Percentiles rank a stretch among this genome's conserved stretches.
Conservation (phyloP, 495 filamentous ascomycete species). For the Diplogelasinospora grovesii region DNA sequence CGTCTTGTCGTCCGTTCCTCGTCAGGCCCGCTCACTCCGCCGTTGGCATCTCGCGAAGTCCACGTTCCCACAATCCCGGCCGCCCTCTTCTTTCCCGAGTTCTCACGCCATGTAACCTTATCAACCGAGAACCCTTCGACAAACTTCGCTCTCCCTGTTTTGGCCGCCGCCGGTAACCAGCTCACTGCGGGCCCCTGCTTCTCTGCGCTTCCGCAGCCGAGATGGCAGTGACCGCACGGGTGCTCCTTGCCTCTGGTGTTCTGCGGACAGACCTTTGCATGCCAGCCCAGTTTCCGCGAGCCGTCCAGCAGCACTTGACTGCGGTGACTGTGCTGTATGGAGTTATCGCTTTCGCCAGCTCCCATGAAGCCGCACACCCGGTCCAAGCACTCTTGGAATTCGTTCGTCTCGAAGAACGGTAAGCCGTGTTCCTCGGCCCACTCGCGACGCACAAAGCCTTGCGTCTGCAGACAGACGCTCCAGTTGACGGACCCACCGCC, state of each 20-base stretch:
- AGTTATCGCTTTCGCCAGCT: conserved; percentile 45
- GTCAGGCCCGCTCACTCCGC: conserved; percentile 45
- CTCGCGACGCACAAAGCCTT: conserved; percentile 71
- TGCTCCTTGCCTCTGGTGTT: conserved; percentile 68
- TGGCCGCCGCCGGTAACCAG: conserved; percentile 72
- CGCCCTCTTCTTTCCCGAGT: conserved; percentile 47
- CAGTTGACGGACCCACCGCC: conserved; percentile 87
- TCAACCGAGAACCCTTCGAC: conserved; percentile 70
- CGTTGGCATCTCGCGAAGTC: conserved; percentile 60
- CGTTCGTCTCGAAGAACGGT: conserved; percentile 67
- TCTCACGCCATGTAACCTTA: conserved; percentile 57
- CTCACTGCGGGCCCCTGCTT: conserved; percentile 74
- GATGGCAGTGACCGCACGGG: conserved; percentile 70
- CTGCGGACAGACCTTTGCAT: conserved; percentile 64
- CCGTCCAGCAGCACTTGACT: conserved; percentile 70
- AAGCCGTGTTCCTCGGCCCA: conserved; percentile 66
- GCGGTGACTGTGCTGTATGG: conserved; percentile 62
- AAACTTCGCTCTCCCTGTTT: conserved; percentile 67
- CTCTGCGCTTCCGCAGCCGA: conserved; percentile 64
- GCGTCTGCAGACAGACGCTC: conserved; percentile 77
- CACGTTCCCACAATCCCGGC: conserved; percentile 65
- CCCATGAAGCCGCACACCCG: conserved; percentile 60
- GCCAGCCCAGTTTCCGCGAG: conserved; percentile 65
- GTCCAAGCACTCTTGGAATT: conserved; percentile 73
- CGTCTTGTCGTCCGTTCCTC: conserved; percentile 42